These are phyloP conservation scores for Sphaerosporella brunnea DNA, from an alignment of 495 filamentous ascomycete species.

Conservation along the genomic window DNA sequence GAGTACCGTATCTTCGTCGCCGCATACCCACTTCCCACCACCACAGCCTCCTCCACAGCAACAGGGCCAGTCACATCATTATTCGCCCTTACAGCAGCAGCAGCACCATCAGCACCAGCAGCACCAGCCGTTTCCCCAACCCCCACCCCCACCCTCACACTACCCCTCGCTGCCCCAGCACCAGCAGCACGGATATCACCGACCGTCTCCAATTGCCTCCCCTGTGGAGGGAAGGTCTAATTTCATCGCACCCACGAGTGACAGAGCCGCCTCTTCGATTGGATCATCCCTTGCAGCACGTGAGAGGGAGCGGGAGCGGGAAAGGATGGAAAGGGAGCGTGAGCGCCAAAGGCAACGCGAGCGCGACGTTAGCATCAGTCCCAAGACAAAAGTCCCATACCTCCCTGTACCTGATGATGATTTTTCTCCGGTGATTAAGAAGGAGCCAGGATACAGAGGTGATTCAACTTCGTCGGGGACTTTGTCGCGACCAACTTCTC, in stretches of 20 bases:
- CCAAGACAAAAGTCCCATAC: conserved; percentile 42
- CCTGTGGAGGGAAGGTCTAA: conserved; percentile 13
- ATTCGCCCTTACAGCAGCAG: conserved; percentile 9
- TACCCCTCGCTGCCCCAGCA: conserved; percentile 12
- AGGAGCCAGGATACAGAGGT: conserved; percentile 28
- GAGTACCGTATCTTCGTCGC: conserved; percentile 14
- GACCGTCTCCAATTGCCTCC: conserved; percentile 17
- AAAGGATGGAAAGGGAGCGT: conserved; percentile 18
- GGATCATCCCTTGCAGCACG: conserved; percentile 26
- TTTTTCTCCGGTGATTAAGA: conserved; percentile 2
- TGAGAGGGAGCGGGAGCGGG: conserved; percentile 17
- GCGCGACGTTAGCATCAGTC: conserved; percentile 44
- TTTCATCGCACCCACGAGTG: conserved; percentile 1
- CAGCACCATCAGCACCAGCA: conserved; percentile 15
- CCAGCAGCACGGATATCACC: conserved; percentile 15
- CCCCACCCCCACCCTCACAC: conserved; percentile 9
- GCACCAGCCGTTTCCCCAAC: conserved; percentile 8
- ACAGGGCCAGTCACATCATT: conserved; percentile 15
- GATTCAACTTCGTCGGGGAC: neutral
- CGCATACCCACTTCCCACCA: conserved; percentile 17
- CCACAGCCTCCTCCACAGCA: conserved; percentile 9
- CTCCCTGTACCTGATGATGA: conserved; percentile 26
- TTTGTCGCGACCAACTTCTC: conserved; percentile 23
- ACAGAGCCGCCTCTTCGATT: conserved; percentile 15
- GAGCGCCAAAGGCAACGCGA: conserved; percentile 35